Percentiles rank a stretch among this genome's conserved stretches.
phyloP scores from a whole-genome alignment of 2,329 filamentous ascomycete species.

The Hypoxylon sp. region DNA sequence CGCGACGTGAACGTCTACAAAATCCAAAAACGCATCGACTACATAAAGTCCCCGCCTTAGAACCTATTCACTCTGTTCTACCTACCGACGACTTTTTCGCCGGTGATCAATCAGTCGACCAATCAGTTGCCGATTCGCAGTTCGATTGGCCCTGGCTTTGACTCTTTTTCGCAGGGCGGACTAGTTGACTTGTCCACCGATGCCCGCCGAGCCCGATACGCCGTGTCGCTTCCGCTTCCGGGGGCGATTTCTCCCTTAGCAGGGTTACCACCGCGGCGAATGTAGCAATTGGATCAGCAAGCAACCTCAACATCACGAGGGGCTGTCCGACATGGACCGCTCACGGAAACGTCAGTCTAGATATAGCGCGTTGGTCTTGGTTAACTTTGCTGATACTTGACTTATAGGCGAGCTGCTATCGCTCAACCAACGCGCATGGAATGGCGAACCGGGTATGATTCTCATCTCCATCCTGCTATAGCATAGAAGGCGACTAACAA shows the following conservation, averaged over 20 bases:
- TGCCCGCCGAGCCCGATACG: slow-evolving; percentile 62
- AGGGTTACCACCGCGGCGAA: slow-evolving; percentile 59
- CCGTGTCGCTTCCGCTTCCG: slow-evolving; percentile 60
- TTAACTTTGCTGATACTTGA: slow-evolving; percentile 46
- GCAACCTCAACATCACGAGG: slow-evolving; percentile 52
- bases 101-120: slow-evolving; percentile 7
- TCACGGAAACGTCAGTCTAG: slow-evolving; percentile 71
- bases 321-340: slow-evolving; percentile 72
- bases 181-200: slow-evolving; percentile 54
- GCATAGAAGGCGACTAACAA: slow-evolving; percentile 40
- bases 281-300: slow-evolving; percentile 60
- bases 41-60: neutral
- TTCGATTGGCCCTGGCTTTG: slow-evolving; percentile 31
- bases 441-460: slow-evolving; percentile 82
- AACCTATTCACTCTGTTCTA: slow-evolving; percentile 2
- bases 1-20: slow-evolving; percentile 6
- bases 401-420: slow-evolving; percentile 86
- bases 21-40: slow-evolving; percentile 2
- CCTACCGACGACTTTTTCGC: neutral
- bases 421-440: slow-evolving; percentile 90
- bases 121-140: slow-evolving; percentile 18
- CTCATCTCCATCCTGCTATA: neutral
- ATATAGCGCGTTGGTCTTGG: slow-evolving; percentile 17
- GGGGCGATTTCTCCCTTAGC: slow-evolving; percentile 62
- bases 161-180: slow-evolving; percentile 49